Percentiles rank a stretch among this genome's conserved stretches.
phyloP scores from a whole-genome alignment of 768 basidiomycete genomes.

The Mycena rosella region DNA sequence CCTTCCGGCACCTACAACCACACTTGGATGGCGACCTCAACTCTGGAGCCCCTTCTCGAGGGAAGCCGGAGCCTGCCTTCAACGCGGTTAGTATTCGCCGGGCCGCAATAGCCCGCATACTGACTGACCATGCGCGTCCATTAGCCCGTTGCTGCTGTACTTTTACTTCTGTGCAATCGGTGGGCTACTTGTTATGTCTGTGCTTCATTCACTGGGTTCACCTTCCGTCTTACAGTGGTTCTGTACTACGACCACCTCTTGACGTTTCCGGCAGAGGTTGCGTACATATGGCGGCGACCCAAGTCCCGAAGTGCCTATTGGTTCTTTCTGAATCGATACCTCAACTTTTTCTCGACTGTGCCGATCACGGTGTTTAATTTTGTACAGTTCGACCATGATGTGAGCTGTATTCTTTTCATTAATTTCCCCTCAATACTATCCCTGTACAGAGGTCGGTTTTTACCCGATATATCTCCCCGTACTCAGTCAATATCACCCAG shows the following conservation, averaged over 20 bases:
- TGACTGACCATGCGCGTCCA: not conserved
- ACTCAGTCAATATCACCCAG: not conserved
- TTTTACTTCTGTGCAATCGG: conserved; percentile 11
- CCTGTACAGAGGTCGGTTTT: not conserved
- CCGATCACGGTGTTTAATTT: conserved; percentile 14
- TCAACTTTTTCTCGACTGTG: conserved; percentile 4
- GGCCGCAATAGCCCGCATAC: not conserved
- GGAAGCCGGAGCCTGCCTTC: not conserved
- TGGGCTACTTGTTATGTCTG: too few species aligned
- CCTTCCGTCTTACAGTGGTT: not conserved
- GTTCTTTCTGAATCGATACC: conserved; percentile 22
- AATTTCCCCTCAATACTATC: too few species aligned
- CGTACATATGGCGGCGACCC: conserved; percentile 12
- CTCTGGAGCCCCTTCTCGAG: not conserved
- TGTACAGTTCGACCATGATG: conserved; percentile 5
- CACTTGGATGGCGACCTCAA: not conserved
- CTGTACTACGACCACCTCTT: conserved; percentile 10
- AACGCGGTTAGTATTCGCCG: not conserved
- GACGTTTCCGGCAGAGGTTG: not conserved
- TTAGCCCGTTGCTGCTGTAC: conserved; percentile 5
- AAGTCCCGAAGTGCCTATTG: conserved; percentile 9
- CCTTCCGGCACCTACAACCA: too few species aligned
- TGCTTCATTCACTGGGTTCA: not conserved
- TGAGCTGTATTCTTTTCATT: not conserved
- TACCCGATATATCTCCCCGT: not conserved